Percentiles rank a stretch among this genome's conserved stretches.
Conservation (phyloP, 345 rosid species). For the Geranium brycei region DNA sequence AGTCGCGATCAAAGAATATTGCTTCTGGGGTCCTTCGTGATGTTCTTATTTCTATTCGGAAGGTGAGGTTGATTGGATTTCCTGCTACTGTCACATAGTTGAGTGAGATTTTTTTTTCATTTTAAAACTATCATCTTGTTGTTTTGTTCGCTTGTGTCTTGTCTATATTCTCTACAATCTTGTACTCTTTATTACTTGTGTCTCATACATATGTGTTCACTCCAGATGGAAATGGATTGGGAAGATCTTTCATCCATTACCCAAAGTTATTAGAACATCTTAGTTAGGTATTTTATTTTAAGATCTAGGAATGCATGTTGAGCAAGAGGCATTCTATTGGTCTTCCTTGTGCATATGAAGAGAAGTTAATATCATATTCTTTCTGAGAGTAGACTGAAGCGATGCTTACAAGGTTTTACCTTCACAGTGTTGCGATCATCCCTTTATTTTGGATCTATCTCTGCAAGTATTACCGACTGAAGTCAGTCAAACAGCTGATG, state of each 20-base stretch:
- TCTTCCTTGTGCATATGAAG: neutral
- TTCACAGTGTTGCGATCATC: constrained; percentile 90
- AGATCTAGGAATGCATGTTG: neutral
- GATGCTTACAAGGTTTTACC: constrained; percentile 4
- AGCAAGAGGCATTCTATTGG: neutral
- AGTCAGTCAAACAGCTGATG: constrained; percentile 22
- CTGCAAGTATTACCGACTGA: constrained; percentile 26
- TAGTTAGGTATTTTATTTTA: neutral
- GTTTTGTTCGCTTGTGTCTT: no score
- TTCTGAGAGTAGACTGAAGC: neutral
- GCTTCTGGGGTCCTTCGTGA: constrained; percentile 48
- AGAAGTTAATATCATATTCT: neutral
- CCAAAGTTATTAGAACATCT: neutral
- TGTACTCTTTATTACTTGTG: neutral
- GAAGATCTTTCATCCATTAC: neutral
- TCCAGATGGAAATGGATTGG: neutral
- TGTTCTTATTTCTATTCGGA: constrained; percentile 41
- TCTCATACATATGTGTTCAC: neutral
- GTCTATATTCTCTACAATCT: no score
- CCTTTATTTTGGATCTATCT: constrained; percentile 45
- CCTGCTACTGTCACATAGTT: constrained; percentile 3
- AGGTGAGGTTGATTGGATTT: constrained; percentile 37
- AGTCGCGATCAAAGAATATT: constrained; percentile 43
- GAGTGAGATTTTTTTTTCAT: neutral
- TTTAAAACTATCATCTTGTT: no score